phyloP scores from a whole-genome alignment of 2,329 filamentous ascomycete genomes.

The Leptosphaerulina australis region DNA sequence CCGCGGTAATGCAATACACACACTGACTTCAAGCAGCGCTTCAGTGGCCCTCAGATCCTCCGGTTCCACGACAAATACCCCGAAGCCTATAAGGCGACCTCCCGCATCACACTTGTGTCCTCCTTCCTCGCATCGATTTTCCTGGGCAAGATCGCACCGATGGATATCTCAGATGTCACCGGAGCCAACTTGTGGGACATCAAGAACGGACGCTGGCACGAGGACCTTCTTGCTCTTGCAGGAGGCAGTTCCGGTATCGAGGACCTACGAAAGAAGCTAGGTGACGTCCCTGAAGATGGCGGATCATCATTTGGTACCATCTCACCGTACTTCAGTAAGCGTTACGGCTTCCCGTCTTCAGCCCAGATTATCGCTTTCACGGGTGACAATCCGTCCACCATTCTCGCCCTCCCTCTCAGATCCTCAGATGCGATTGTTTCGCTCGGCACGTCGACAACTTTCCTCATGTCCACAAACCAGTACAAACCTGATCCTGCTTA shows the following conservation, averaged over 20 bases:
- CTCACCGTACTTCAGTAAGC: slow-evolving; percentile 75
- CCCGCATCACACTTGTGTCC: slow-evolving; percentile 89
- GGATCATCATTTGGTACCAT: slow-evolving; percentile 78
- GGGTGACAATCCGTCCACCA: slow-evolving; percentile 94
- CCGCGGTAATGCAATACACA: neutral
- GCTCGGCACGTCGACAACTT: slow-evolving; percentile 92
- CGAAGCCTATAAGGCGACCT: slow-evolving; percentile 77
- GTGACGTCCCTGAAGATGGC: slow-evolving; percentile 78
- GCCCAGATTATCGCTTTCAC: slow-evolving; percentile 87
- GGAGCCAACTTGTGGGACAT: slow-evolving; percentile 99
- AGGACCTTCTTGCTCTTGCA: slow-evolving; percentile 74
- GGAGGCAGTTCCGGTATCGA: slow-evolving; percentile 61
- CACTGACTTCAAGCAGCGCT: slow-evolving; percentile 65
- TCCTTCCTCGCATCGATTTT: slow-evolving; percentile 93
- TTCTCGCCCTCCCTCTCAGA: slow-evolving; percentile 84
- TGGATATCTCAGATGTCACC: slow-evolving; percentile 93
- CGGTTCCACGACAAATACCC: slow-evolving; percentile 82
- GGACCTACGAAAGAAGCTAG: slow-evolving; percentile 77
- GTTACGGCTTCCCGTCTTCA: slow-evolving; percentile 76
- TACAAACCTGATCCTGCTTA: slow-evolving; percentile 90
- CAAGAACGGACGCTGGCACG: slow-evolving; percentile 71
- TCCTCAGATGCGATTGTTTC: slow-evolving; percentile 93
- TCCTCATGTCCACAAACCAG: slow-evolving; percentile 93
- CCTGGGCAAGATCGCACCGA: slow-evolving; percentile 80
- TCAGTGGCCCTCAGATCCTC: slow-evolving; percentile 96